Evolutionary conservation across 1,284 basidiomycete species (phyloP).

Genomic region (Malassezia equina): DNA sequence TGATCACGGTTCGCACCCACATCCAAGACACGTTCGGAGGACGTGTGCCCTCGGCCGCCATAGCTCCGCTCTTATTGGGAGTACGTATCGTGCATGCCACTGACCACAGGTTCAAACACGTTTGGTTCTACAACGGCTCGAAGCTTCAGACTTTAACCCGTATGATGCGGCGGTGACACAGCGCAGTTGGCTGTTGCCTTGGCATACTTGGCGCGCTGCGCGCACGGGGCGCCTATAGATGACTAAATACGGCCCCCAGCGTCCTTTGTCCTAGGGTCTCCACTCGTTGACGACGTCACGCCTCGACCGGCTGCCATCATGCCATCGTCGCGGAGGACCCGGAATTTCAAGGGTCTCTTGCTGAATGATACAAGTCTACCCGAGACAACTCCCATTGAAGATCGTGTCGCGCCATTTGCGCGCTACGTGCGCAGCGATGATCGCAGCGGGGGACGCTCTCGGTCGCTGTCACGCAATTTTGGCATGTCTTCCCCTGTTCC

Average conservation of each 20-base stretch:
- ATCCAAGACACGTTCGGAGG: slow-evolving; percentile 57
- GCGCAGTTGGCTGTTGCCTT: slow-evolving; percentile 75
- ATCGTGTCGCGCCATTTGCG: slow-evolving; percentile 1
- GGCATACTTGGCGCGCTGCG: slow-evolving; percentile 67
- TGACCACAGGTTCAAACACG: slow-evolving; percentile 60
- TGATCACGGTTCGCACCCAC: slow-evolving; percentile 70
- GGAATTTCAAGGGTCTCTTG: slow-evolving; percentile 46
- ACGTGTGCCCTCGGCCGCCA: slow-evolving; percentile 58
- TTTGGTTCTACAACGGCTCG: slow-evolving; percentile 63
- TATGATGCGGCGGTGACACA: slow-evolving; percentile 63
- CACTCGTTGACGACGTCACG: not conserved
- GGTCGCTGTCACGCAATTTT: not conserved
- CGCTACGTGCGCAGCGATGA: slow-evolving; percentile 1
- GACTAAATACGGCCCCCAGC: slow-evolving; percentile 6
- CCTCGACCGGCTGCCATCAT: not conserved
- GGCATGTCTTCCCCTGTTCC: not conserved
- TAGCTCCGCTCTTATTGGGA: slow-evolving; percentile 68
- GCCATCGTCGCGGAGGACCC: slow-evolving; percentile 33
- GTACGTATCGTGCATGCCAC: slow-evolving; percentile 53
- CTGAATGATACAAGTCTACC: slow-evolving; percentile 16
- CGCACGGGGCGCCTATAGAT: slow-evolving; percentile 21
- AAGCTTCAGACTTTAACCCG: slow-evolving; percentile 69
- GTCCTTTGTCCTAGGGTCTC: too few relatives aligned
- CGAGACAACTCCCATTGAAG: not conserved
- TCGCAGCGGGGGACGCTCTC: not conserved